Percentiles rank a stretch among this genome's conserved stretches.
These are phyloP conservation scores for Claviceps monticola DNA, from an alignment of 2,329 filamentous ascomycete genomes.

Conservation along the genomic window DNA sequence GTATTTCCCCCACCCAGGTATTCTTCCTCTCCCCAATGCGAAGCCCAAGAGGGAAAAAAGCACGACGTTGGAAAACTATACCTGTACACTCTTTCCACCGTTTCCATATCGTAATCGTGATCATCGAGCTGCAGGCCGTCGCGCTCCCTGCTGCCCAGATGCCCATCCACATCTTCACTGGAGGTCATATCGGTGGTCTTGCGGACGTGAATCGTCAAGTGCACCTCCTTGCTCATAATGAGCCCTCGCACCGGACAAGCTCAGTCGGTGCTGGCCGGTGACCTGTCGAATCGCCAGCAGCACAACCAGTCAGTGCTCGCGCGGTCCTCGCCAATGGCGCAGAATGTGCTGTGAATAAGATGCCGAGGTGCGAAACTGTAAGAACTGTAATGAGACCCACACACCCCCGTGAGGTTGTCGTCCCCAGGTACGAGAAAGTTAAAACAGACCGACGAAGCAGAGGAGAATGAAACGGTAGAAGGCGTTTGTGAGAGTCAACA, in stretches of 20 bases:
- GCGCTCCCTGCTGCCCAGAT: not conserved
- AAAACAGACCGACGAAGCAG: too few relatives aligned
- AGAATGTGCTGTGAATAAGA: too few relatives aligned
- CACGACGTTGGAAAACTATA: conserved; percentile 6
- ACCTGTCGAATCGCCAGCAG: not conserved
- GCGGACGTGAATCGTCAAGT: not conserved
- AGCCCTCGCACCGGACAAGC: not conserved
- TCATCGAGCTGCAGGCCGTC: conserved; percentile 11
- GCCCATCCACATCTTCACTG: conserved; percentile 7
- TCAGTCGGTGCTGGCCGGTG: too few relatives aligned
- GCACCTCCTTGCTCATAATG: conserved; percentile 1
- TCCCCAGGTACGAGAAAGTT: too few relatives aligned
- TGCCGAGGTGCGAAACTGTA: too few relatives aligned
- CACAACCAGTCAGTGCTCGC: not conserved
- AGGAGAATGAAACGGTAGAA: too few relatives aligned
- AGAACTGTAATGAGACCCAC: too few relatives aligned
- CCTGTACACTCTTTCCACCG: conserved; percentile 41
- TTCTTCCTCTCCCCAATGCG: not conserved
- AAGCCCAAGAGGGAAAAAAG: not conserved
- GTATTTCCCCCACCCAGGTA: not conserved
- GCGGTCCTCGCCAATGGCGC: too few relatives aligned
- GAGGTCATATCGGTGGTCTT: not conserved
- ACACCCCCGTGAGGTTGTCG: too few relatives aligned
- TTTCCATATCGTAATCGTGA: conserved; percentile 37
- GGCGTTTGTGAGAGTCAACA: too few relatives aligned